Percentiles rank a stretch among this genome's conserved stretches.
Conservation (phyloP, 2,329 filamentous ascomycete species). For the Scleromitrula shiraiana region DNA sequence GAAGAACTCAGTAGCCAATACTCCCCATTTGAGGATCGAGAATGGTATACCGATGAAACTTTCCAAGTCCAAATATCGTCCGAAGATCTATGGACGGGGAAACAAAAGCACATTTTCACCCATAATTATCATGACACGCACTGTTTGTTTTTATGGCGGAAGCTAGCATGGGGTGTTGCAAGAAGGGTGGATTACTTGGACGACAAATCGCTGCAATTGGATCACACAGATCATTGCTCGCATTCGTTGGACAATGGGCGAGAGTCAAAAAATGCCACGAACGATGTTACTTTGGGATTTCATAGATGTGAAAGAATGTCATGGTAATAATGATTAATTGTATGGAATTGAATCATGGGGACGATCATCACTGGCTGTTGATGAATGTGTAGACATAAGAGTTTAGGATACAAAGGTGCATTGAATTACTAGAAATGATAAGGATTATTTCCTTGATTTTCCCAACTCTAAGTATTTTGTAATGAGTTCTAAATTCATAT, state of each 20-base stretch:
- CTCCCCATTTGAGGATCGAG: neutral
- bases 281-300: slow-evolving; percentile 1
- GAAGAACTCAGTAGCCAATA: neutral
- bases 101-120: neutral
- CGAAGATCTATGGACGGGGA: neutral
- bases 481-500: slow-evolving; percentile 5
- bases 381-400: no score
- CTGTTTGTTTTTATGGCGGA: slow-evolving; percentile 3
- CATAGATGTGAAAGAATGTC: slow-evolving; percentile 1
- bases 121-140: neutral
- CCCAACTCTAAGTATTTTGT: no score
- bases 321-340: no score
- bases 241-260: neutral
- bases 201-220: neutral
- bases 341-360: no score
- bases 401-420: no score
- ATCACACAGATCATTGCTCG: slow-evolving; percentile 1
- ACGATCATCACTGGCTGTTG: no score
- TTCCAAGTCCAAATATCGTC: neutral
- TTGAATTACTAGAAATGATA: no score
- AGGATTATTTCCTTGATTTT: no score
- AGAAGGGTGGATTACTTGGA: neutral
- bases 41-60: neutral
- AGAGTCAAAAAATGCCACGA: neutral
- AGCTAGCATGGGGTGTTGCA: neutral